Conservation (phyloP, 1,284 basidiomycete genomes). For the Abortiporus biennis region DNA sequence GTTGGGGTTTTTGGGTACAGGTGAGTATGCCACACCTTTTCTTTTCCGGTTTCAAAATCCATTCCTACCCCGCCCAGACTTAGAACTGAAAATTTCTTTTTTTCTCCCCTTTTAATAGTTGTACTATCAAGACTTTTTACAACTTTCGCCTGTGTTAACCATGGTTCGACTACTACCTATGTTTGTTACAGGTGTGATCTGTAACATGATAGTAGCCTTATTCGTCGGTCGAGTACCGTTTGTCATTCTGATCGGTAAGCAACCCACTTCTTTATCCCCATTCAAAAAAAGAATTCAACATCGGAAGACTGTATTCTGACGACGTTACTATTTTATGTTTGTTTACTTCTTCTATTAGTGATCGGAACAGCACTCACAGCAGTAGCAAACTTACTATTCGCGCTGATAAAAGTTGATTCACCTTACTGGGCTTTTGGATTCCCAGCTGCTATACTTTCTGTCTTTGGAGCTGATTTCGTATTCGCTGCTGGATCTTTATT, state of each 20-base stretch:
- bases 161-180: conserved; percentile 79
- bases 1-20: conserved; percentile 53
- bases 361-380: conserved; percentile 58
- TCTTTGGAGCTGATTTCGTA: conserved; percentile 78
- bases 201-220: conserved; percentile 64
- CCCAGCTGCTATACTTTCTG: conserved; percentile 66
- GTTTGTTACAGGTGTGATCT: conserved; percentile 62
- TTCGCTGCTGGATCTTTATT: conserved; percentile 73
- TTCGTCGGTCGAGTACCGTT: conserved; percentile 52
- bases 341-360: conserved; percentile 26
- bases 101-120: conserved; percentile 29
- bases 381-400: conserved; percentile 65
- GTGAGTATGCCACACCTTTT: conserved; percentile 19
- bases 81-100: conserved; percentile 4
- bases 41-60: background rate
- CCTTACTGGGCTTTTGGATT: conserved; percentile 82
- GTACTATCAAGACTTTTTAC: conserved; percentile 63
- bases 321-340: no score
- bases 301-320: background rate
- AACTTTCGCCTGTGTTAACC: conserved; percentile 53
- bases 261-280: no score
- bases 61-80: conserved; percentile 1
- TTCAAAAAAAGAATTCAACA: no score
- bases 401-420: conserved; percentile 52
- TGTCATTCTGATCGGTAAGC: conserved; percentile 49